These are phyloP conservation scores for Neofusicoccum sp. DNA, from an alignment of 2,329 filamentous ascomycete genomes.

Conservation along the genomic window DNA sequence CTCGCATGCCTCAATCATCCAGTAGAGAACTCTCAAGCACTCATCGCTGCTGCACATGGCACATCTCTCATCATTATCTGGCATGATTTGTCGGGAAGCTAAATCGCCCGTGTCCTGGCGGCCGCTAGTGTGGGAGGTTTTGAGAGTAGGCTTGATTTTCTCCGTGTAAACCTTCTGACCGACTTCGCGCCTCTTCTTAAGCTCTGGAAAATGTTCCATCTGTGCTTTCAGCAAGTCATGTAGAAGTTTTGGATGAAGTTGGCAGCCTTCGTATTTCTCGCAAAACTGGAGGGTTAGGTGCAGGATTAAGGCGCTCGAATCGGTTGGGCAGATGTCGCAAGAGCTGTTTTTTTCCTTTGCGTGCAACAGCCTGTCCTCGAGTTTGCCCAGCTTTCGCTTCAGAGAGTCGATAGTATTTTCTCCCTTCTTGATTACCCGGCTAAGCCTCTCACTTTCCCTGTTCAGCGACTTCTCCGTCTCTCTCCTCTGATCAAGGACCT, in stretches of 20 bases:
- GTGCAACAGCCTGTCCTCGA: neutral
- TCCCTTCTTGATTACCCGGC: neutral
- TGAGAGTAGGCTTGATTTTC: neutral
- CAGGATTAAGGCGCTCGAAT: neutral
- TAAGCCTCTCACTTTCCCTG: neutral
- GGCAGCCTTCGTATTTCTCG: neutral
- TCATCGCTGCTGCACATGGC: neutral
- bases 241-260: neutral
- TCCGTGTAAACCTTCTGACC: neutral
- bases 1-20: neutral
- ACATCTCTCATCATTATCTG: neutral
- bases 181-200: neutral
- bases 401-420: neutral
- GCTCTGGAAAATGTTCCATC: neutral
- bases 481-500: neutral
- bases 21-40: neutral
- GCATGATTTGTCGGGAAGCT: neutral
- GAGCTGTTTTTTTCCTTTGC: neutral
- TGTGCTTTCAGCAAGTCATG: rapidly evolving
- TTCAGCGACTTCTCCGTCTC: neutral
- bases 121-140: neutral
- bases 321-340: neutral
- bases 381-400: neutral
- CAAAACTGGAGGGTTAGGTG: neutral
- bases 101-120: neutral